phyloP scores from a whole-genome alignment of 1,284 basidiomycete species.

The Puccinia triticina region DNA sequence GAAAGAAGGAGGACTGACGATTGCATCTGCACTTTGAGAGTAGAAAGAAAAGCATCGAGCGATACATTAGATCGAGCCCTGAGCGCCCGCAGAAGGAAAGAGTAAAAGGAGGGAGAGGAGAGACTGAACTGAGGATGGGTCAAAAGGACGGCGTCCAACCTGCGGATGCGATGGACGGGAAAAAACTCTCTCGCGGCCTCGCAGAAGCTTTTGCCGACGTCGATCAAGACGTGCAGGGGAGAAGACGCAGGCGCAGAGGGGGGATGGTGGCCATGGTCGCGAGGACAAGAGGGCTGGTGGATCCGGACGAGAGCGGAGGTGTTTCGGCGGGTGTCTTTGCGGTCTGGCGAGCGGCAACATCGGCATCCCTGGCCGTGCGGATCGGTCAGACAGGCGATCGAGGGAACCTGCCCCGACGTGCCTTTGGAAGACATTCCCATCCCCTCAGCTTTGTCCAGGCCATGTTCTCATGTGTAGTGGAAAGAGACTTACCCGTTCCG shows the following conservation, averaged over 20 bases:
- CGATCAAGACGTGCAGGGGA: conserved; percentile 67
- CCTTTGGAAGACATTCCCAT: conserved; percentile 59
- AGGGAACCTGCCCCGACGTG: conserved; percentile 71
- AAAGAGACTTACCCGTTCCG: conserved; percentile 10
- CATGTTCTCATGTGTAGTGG: not conserved
- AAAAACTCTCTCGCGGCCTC: conserved; percentile 77
- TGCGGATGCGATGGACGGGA: conserved; percentile 71
- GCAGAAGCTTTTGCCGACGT: conserved; percentile 79
- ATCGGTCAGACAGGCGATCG: conserved; percentile 70
- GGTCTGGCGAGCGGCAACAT: conserved; percentile 72
- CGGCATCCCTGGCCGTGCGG: conserved; percentile 65
- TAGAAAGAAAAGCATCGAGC: not conserved
- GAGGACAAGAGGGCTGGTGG: not conserved
- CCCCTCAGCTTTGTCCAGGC: not conserved
- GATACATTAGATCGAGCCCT: conserved; percentile 7
- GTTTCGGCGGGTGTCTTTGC: conserved; percentile 75
- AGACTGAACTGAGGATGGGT: conserved; percentile 71
- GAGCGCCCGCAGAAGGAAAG: not conserved
- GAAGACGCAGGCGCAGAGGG: not conserved
- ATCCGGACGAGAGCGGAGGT: conserved; percentile 66
- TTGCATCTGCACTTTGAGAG: conserved; percentile 39
- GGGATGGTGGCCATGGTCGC: not conserved
- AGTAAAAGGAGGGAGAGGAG: too few species aligned
- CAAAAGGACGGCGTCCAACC: conserved; percentile 75
- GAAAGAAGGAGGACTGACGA: conserved; percentile 22